Evolutionary conservation across 2,329 filamentous ascomycete species (phyloP), one percentile per base, ranked within the genome.

Genomic region (Tolypocladium inflatum): DNA sequence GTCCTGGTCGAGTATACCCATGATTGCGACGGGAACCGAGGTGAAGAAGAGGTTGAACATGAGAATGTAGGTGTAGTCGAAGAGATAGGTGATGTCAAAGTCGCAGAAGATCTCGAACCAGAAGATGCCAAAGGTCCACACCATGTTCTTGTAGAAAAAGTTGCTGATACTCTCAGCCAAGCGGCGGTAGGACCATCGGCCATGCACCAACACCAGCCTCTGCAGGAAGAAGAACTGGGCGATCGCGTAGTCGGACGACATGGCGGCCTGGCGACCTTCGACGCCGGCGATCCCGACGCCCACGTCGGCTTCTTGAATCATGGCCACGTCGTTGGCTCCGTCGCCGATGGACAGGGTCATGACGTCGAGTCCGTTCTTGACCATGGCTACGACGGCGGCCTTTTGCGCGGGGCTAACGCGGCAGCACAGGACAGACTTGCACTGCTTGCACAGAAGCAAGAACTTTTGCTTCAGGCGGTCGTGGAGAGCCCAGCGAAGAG

Each of bases 81-180:
- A 97, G 56, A 97, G 85, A 71, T 97, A 97, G 52, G 93, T 93
- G 73, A 93, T 91, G 76, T 99, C 94, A 72, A 95, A 97, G 74
- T 96, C 88, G 78, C 89, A 91, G 74, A 89, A 99, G 57, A 96
- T 90, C 71, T 95, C 91, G 74, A 90, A 99, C 93, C 93, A 97
- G 81, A 97, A 97, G 59, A 99, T 89, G 50, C 88, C 84, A 69
- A 97, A 93, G 0, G 91, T 94, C 94, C 94, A 99, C 56, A 97
- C 88, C 74, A 99, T 89, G 78, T 97, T 99, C 88, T 99, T 99
- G 84, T 97, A 99, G 80, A 99, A 99, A 81, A 99, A 99, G 73
- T 99, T 99, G 72, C 91, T 91, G 67, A 95, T 97, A 53, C 88
- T 90, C 77, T 99, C 94, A 37, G 88, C 91, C 71, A 99, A 78